Conservation (phyloP, 257 asterid genomes). For the Solanum ahanhuiri region DNA sequence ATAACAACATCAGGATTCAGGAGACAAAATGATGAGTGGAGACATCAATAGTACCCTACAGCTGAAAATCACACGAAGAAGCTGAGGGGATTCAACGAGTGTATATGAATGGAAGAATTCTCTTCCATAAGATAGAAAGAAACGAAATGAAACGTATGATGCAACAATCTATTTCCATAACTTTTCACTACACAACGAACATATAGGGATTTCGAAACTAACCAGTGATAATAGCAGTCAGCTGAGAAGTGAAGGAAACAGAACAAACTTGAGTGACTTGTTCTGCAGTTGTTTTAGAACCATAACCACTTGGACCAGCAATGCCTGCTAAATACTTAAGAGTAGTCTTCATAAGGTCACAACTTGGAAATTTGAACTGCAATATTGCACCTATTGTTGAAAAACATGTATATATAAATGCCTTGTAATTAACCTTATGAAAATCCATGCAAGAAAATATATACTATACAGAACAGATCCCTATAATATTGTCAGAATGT, state of each 20-base stretch:
- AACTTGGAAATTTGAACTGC: conserved; percentile 1
- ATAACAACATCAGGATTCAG: not conserved
- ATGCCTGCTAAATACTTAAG: conserved; percentile 64
- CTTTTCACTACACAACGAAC: not conserved
- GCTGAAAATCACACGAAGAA: not conserved
- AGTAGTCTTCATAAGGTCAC: conserved; percentile 44
- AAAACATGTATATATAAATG: conserved; percentile 39
- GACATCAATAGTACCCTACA: not conserved
- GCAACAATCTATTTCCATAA: not conserved
- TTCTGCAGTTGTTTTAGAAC: conserved; percentile 66
- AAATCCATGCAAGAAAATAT: conserved; percentile 33
- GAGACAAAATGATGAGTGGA: not conserved
- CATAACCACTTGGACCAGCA: conserved; percentile 73
- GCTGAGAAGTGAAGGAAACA: conserved; percentile 8
- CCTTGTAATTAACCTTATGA: conserved; percentile 22
- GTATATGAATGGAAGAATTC: not conserved
- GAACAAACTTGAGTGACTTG: conserved; percentile 38
- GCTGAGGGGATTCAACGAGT: not conserved
- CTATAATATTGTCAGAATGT: not conserved
- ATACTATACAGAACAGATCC: not conserved
- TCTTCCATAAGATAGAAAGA: not conserved
- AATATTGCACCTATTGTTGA: conserved; percentile 26
- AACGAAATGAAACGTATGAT: not conserved
- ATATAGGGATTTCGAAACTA: not conserved
- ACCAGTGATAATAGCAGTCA: conserved; percentile 88